Evolutionary conservation across 495 filamentous ascomycete genomes (phyloP).

Genomic region (Aspergillus asperescens): DNA sequence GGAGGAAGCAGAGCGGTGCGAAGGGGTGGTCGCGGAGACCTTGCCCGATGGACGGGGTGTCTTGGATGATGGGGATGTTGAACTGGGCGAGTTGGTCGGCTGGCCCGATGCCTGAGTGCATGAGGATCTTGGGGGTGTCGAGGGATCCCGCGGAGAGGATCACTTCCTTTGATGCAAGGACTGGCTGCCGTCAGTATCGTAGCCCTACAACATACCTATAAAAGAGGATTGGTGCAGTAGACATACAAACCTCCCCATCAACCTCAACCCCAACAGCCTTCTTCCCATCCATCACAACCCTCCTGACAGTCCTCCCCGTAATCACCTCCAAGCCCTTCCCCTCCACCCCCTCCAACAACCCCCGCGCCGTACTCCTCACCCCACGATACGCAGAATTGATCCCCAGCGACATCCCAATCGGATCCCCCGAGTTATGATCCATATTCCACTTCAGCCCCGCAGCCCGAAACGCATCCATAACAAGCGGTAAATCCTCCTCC

Average conservation of each 20-base stretch:
- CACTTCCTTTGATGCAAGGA: constrained; percentile 49
- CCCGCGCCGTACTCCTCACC: constrained; percentile 45
- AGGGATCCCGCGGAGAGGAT: constrained; percentile 54
- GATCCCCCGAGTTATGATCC: constrained; percentile 58
- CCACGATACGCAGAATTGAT: constrained; percentile 47
- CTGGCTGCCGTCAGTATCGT: not conserved
- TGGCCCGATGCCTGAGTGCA: constrained; percentile 62
- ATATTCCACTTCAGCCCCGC: constrained; percentile 45
- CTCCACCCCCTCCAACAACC: constrained; percentile 21
- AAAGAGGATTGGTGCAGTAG: not conserved
- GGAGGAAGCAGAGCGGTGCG: constrained; percentile 19
- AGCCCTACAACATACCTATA: no score
- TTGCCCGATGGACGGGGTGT: constrained; percentile 49
- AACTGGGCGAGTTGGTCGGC: constrained; percentile 44
- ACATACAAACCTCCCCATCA: constrained; percentile 33
- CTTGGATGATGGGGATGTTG: constrained; percentile 46
- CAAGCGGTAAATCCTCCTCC: constrained; percentile 44
- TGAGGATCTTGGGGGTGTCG: constrained; percentile 55
- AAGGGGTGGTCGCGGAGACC: constrained; percentile 54
- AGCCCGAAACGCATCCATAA: constrained; percentile 41
- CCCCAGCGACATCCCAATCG: constrained; percentile 49
- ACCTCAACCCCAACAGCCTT: constrained; percentile 48
- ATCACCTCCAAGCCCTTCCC: constrained; percentile 38
- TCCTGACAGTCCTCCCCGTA: constrained; percentile 44
- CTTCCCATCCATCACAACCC: constrained; percentile 47